Base-by-base conservation (phyloP, 176 grass and related monocot species). In the Bromus sterilis region DNA sequence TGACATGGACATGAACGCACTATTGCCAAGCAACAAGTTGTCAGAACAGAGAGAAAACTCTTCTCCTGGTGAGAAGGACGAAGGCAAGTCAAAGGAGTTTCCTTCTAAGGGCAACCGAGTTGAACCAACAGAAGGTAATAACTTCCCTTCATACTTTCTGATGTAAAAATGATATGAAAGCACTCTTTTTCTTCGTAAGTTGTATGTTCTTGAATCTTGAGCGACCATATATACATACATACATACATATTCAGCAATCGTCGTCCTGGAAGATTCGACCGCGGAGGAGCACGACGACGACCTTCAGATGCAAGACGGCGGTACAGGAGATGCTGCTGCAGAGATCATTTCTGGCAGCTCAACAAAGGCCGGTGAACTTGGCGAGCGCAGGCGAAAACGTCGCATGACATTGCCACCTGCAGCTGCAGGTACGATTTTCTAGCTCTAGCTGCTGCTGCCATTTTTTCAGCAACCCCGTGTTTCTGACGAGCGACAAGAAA, bases 101-200 rank as follows among this genome's bases (percentile, higher is more conserved):
- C 12, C 44, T 40, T 36, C 15, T 13, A 25, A 72, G 2, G 11
- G 25, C 31, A 85, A 21, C 48, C 72, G 66, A 42, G 31, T 18
- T 74, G 46, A 14, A 78, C 24, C 55, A 24, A 81, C 78, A 51
- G 32, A 64, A 84, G 78, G 89, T 84, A 4, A 35, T 84, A 4
- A 35, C 41, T 80, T 37, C 8, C 21, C 21, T 65, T 28, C 0
- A 64, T 20, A 15, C 3, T 3, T 36, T 8, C n/a, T 74, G 18
- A 20, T 12, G 14, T 40, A 14, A 82, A 40, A 6, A 56, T 67
- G 18, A 9, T n/a, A 44, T n/a, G 56, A n/a, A n/a, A n/a, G n/a
- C 15, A 21, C 6, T 31, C 0, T 4, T 23, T 15, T 30, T 28
- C 18, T 21, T 53, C 6, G 49, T 86, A 9, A 21, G 79, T 41